Percentiles rank a stretch among this genome's conserved stretches.
These are phyloP conservation scores for Petunia hybrid DNA, from an alignment of 305 asterid genomes.

Conservation along the genomic window DNA sequence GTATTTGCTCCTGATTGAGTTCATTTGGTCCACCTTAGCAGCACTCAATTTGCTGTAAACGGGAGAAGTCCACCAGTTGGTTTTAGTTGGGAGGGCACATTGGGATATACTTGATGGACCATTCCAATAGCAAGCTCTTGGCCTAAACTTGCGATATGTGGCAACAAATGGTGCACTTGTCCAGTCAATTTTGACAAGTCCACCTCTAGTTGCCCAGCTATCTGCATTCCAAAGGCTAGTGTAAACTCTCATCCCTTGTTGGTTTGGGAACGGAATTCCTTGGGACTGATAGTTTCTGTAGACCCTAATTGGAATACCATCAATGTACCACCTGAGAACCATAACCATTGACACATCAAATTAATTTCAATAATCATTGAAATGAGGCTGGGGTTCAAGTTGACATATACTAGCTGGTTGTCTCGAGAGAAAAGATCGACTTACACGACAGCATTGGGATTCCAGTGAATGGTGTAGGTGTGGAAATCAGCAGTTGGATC, in stretches of 20 bases:
- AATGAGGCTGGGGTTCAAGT: no score
- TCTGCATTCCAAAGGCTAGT: constrained; percentile 86
- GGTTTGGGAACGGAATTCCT: constrained; percentile 63
- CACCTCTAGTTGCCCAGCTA: constrained; percentile 82
- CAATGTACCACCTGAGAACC: constrained; percentile 70
- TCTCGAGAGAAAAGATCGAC: constrained; percentile 24
- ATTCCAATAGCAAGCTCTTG: constrained; percentile 54
- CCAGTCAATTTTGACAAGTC: constrained; percentile 77
- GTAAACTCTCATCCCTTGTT: constrained; percentile 67
- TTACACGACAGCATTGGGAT: constrained; percentile 57
- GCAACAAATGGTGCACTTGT: constrained; percentile 62
- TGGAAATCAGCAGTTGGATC: constrained; percentile 71
- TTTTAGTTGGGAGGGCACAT: constrained; percentile 48
- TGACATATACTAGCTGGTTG: neutral
- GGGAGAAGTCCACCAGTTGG: constrained; percentile 56
- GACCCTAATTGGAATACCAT: constrained; percentile 71
- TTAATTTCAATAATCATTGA: neutral
- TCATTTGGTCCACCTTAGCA: constrained; percentile 46
- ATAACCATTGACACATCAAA: neutral
- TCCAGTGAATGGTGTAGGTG: constrained; percentile 77
- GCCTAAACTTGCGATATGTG: constrained; percentile 50
- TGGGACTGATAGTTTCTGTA: constrained; percentile 52
- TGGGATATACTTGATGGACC: constrained; percentile 41
- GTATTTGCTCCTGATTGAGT: constrained; percentile 47
- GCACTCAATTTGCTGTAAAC: constrained; percentile 39